Evolutionary conservation across 306 rosid species (phyloP).

Genomic region (Ammopiptanthus mongolicus): DNA sequence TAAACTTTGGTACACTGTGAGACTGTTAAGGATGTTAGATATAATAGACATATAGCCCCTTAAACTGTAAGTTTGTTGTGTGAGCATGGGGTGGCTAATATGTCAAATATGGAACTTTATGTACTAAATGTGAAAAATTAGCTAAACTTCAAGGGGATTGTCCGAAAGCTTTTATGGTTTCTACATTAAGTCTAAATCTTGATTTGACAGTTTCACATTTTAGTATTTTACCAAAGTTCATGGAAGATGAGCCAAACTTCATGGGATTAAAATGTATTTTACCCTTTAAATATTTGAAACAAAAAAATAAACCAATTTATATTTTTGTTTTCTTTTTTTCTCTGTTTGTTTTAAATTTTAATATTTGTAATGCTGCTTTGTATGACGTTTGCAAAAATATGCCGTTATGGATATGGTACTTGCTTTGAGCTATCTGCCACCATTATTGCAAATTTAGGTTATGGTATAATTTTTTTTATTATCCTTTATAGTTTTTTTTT

Average conservation of each 20-base stretch:
- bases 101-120: not conserved
- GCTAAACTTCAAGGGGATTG: not conserved
- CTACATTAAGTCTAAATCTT: not conserved
- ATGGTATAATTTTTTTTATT: not conserved
- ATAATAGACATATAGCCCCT: no score
- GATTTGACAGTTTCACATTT: not conserved
- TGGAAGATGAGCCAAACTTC: not conserved
- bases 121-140: not conserved
- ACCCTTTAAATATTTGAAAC: not conserved
- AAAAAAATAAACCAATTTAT: not conserved
- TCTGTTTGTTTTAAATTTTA: not conserved
- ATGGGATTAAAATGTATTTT: not conserved
- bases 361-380: not conserved
- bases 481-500: not conserved
- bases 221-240: not conserved
- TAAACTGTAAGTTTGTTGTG: no score
- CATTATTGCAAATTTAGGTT: not conserved
- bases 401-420: not conserved
- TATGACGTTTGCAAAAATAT: not conserved
- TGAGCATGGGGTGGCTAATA: not conserved
- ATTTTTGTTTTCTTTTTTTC: not conserved
- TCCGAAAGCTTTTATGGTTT: not conserved
- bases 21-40: no score
- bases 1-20: no score
- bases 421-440: not conserved